Evolutionary conservation across 1,284 basidiomycete species (phyloP).

Genomic region (Porogramme epimiltina): DNA sequence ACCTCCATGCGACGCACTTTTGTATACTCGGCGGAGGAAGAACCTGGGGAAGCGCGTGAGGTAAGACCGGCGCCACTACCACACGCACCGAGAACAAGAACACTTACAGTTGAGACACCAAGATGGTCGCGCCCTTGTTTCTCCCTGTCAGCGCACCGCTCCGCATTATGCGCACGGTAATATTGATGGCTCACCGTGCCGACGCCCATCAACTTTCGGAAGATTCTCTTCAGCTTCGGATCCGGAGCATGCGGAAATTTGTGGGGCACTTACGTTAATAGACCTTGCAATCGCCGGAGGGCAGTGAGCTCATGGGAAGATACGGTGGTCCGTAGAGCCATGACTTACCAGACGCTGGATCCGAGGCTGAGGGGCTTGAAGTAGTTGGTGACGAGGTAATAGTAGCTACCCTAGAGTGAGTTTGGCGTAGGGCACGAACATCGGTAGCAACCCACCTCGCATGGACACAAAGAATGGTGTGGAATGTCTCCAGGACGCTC

Average conservation of each 20-base stretch:
- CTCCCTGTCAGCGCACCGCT: not conserved
- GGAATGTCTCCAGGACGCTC: constrained; percentile 19
- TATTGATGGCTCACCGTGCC: constrained; percentile 6
- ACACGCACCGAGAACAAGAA: too few relatives aligned
- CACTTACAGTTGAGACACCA: constrained; percentile 14
- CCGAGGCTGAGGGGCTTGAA: constrained; percentile 15
- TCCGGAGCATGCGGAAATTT: not conserved
- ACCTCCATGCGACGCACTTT: constrained; percentile 2
- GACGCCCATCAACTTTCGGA: constrained; percentile 10
- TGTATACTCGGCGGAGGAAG: constrained; percentile 17
- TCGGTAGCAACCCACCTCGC: constrained; percentile 5
- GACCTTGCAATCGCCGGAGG: constrained; percentile 7
- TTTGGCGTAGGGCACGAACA: not conserved
- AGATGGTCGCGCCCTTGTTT: constrained; percentile 11
- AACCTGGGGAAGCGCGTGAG: constrained; percentile 3
- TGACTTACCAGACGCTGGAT: constrained; percentile 14
- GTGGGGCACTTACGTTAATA: constrained; percentile 13
- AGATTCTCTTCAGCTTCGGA: not conserved
- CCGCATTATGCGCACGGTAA: not conserved
- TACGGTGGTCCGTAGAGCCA: not conserved
- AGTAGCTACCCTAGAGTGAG: constrained; percentile 11
- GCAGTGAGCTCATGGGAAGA: not conserved
- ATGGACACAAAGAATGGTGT: constrained; percentile 17
- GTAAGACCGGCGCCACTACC: not conserved
- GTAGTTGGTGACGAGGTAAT: constrained; percentile 17